Evolutionary conservation across 345 rosid species (phyloP).

Genomic region (Sisymbrium irio): DNA sequence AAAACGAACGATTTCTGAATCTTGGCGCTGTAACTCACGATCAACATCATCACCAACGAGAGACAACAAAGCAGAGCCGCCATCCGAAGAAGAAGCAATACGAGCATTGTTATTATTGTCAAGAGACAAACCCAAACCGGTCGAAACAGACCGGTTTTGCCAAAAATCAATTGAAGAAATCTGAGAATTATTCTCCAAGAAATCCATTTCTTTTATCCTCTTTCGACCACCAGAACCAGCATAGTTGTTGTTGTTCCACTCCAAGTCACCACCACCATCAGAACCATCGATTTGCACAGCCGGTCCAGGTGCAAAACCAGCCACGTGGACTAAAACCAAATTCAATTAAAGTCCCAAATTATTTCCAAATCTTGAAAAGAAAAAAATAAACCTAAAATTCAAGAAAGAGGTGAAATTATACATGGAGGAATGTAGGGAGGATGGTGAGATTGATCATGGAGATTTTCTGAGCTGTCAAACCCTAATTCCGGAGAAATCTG

Average conservation of each 20-base stretch:
- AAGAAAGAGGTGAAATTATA: slow-evolving; percentile 30
- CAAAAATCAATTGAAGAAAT: slow-evolving; percentile 71
- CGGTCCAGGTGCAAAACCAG: slow-evolving; percentile 74
- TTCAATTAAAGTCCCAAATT: not conserved
- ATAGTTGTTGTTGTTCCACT: slow-evolving; percentile 40
- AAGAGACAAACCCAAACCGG: slow-evolving; percentile 81
- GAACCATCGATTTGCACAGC: slow-evolving; percentile 47
- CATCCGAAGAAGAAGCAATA: slow-evolving; percentile 54
- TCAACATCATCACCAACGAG: slow-evolving; percentile 65
- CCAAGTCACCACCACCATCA: slow-evolving; percentile 52
- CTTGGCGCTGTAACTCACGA: slow-evolving; percentile 58
- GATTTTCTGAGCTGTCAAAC: slow-evolving; percentile 35
- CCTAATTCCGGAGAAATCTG: slow-evolving; percentile 53
- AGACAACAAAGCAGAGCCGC: slow-evolving; percentile 62
- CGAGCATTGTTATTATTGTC: slow-evolving; percentile 51
- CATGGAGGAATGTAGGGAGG: slow-evolving; percentile 87
- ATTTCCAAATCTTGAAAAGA: not conserved
- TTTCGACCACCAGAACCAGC: slow-evolving; percentile 38
- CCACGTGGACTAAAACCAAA: slow-evolving; percentile 63
- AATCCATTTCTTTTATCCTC: slow-evolving; percentile 65
- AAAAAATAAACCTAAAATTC: not conserved
- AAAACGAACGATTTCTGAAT: slow-evolving; percentile 67
- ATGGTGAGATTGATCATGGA: slow-evolving; percentile 70
- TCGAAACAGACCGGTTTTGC: slow-evolving; percentile 67
- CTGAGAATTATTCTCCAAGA: slow-evolving; percentile 70